Evolutionary conservation across 2,329 filamentous ascomycete genomes (phyloP), one percentile per base, ranked within the genome.

Genomic region (Xylariaceae sp.): DNA sequence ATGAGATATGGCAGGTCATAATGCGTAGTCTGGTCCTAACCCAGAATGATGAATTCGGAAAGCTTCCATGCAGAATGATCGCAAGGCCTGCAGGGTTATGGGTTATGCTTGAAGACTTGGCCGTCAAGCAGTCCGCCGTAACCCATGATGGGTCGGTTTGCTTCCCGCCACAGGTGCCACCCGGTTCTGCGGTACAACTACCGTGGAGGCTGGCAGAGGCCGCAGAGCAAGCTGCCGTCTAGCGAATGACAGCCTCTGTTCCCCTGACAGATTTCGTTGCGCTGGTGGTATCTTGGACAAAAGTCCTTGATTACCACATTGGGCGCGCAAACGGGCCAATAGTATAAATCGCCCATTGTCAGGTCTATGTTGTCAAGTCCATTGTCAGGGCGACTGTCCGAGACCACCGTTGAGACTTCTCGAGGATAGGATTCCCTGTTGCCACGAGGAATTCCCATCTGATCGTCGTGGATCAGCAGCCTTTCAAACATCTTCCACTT

Each of bases 251-350:
- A 59, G 53, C 18, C 51, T 37, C 17, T 37, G 7, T 49, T 55
- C 55, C 55, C 62, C 60, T 62, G 60, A 39, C 57, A 60, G 56
- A 60, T 63, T 53, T 59, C 23, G 35, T n/a, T 53, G 53, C 39
- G 59, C 57, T 57, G 35, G 39, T 17, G 50, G 51, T 18, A 55
- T 62, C 47, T 58, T 17, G n/a, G 17, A 66, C 64, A 66, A 65
- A 66, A 66, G 63, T 65, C 64, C 64, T 58, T 61, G 45, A 13
- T 59, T 66, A 56, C 64, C 60, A 18, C 18, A 60, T 66, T 60
- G 18, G 62, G 64, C 60, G 13, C n/a, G 3, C 8, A 7, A 6
- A 34, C 23, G 10, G 4, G 34, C 60, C 60, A 62, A 61, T 61
- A 23, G 64, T 10, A 4, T 39, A 51, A 30, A 44, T 34, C 18